A percentile compares a stretch with the other conserved stretches of the same genome.
phyloP scores from a whole-genome alignment of 805 yeast species.

The Starmera caribaea region DNA sequence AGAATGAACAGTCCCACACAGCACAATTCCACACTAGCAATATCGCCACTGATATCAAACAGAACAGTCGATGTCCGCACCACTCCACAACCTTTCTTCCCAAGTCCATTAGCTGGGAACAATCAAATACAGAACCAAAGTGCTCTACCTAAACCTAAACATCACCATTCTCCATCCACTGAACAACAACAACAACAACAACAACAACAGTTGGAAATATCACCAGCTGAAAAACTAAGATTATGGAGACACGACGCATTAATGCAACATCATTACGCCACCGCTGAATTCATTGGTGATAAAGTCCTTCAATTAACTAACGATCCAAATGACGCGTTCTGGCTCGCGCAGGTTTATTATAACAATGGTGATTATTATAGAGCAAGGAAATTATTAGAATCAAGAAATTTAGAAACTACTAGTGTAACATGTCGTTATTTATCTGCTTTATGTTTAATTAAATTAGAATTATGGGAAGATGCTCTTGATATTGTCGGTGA shows the following conservation, averaged over 20 bases:
- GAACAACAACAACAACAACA: not conserved
- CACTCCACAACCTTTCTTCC: constrained; percentile 33
- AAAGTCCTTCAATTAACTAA: constrained; percentile 74
- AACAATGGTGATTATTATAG: constrained; percentile 67
- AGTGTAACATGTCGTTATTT: constrained; percentile 75
- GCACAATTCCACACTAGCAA: constrained; percentile 63
- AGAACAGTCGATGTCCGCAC: constrained; percentile 30
- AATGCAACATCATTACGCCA: constrained; percentile 82
- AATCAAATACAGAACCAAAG: constrained; percentile 28
- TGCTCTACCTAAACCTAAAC: too few relatives aligned
- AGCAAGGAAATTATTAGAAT: constrained; percentile 61
- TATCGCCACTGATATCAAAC: constrained; percentile 49
- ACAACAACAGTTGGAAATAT: constrained; percentile 11
- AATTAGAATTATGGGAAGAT: constrained; percentile 74
- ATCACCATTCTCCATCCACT: too few relatives aligned
- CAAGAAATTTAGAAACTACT: constrained; percentile 40
- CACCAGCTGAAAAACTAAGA: constrained; percentile 79
- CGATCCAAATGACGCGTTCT: constrained; percentile 90
- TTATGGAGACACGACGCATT: constrained; percentile 91
- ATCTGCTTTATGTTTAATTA: constrained; percentile 63
- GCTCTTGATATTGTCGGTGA: constrained; percentile 84
- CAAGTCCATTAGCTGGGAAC: constrained; percentile 29
- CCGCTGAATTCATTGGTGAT: constrained; percentile 90
- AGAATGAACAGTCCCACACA: constrained; percentile 34
- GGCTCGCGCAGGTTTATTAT: constrained; percentile 89